A percentile compares a stretch with the other conserved stretches of the same genome.
Conservation (phyloP, 2,329 filamentous ascomycete species). For the Penicillium sp. region DNA sequence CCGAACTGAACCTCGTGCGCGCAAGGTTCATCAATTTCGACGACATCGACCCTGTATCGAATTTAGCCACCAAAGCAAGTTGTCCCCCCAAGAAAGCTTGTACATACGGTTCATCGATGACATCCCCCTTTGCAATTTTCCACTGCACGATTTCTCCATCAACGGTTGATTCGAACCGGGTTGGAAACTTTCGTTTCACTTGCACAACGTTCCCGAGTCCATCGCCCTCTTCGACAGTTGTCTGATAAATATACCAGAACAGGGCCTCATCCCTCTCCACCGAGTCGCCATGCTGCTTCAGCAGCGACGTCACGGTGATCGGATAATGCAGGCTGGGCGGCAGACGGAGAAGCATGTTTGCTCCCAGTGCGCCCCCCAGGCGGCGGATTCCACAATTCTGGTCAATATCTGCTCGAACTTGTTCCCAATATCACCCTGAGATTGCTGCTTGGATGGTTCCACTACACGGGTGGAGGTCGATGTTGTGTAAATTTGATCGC, state of each 20-base stretch:
- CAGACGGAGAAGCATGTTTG: constrained; percentile 48
- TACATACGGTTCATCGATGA: constrained; percentile 44
- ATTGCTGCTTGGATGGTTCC: constrained; percentile 1
- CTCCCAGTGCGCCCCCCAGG: constrained; percentile 18
- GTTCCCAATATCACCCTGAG: background rate
- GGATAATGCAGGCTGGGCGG: constrained; percentile 74
- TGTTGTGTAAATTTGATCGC: constrained; percentile 19
- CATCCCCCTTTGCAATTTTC: constrained; percentile 58
- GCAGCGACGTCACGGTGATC: constrained; percentile 82
- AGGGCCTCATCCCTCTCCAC: constrained; percentile 74
- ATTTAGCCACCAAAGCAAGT: constrained; percentile 5
- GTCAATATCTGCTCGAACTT: constrained; percentile 6
- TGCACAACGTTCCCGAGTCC: constrained; percentile 71
- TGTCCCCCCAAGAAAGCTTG: background rate
- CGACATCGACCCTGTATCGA: constrained; percentile 51
- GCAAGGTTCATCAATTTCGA: constrained; percentile 86
- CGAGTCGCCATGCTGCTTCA: constrained; percentile 70
- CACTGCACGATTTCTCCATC: constrained; percentile 77
- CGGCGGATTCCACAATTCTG: constrained; percentile 5
- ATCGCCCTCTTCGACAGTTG: constrained; percentile 64
- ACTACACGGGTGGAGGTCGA: constrained; percentile 6
- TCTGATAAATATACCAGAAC: constrained; percentile 84
- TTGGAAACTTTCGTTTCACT: constrained; percentile 67
- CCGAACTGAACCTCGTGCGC: constrained; percentile 87
- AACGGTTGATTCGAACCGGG: constrained; percentile 76